Conservation (phyloP, 257 asterid species). For the Lithospermum erythrorhizon region DNA sequence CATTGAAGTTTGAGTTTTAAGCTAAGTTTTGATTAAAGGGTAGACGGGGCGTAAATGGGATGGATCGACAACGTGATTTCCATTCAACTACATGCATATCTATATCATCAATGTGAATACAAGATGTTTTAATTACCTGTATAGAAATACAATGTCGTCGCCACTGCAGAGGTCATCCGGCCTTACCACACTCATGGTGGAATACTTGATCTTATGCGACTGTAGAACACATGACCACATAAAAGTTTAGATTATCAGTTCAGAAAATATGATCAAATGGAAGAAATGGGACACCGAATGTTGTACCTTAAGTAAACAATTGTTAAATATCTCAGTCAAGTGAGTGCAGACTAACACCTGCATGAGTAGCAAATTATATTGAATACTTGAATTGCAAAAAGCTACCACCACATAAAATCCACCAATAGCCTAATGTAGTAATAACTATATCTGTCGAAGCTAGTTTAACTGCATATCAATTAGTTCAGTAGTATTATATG, state of each 20-base stretch:
- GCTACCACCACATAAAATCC: conserved; percentile 4
- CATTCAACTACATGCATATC: neutral
- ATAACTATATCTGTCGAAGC: neutral
- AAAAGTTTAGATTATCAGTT: conserved; percentile 1
- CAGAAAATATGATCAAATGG: neutral
- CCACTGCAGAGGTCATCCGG: conserved; percentile 45
- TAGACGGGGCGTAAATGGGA: neutral
- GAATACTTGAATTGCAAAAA: neutral
- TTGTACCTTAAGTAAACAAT: conserved; percentile 61
- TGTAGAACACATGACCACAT: conserved; percentile 35
- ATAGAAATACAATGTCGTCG: conserved; percentile 76
- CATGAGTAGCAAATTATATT: conserved; percentile 16
- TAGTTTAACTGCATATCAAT: neutral
- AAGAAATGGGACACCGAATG: conserved; percentile 10
- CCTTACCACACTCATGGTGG: conserved; percentile 92
- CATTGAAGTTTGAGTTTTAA: neutral
- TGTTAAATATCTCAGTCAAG: conserved; percentile 81
- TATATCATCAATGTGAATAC: neutral
- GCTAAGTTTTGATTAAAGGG: neutral
- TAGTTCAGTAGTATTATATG: too few relatives aligned
- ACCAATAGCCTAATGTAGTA: neutral
- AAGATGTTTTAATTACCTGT: conserved; percentile 39
- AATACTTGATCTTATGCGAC: conserved; percentile 70
- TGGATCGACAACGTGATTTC: neutral
- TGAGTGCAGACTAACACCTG: conserved; percentile 94